Base-by-base conservation (phyloP, 441 rosid genomes). In the Populus trichocarpa region DNA sequence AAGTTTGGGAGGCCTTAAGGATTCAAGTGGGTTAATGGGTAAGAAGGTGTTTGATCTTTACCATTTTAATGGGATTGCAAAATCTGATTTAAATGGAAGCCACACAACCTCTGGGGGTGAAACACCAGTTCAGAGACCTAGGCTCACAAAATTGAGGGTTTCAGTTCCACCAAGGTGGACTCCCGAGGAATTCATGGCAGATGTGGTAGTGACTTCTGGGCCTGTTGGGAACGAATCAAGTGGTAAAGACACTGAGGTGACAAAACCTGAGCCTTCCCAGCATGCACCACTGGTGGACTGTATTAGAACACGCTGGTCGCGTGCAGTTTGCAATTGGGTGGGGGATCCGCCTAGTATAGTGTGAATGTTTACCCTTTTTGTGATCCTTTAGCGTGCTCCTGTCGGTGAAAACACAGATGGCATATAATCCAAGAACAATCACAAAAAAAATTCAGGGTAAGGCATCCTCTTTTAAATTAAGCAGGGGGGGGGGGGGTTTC, bases 81-180 rank as follows among this genome's bases (percentile, higher is more conserved):
- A 96, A 80, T 91, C 99, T 10, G 99, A 92, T 82, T 76, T 92
- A 74, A 94, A 90, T 79, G 91, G 92, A 74, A 81, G 89, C 78
- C 97, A 91, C 71, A 82, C 85, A 25, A 81, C 77, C 77, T 74
- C 79, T 10, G 90, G 89, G 66, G 87, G 89, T 13, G 90, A 84
- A 72, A 86, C 78, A 53, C 96, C 98, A 0, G 78, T 83, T 71
- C 99, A 96, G 77, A 93, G 98, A 83, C 99, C 99, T 38, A 82
- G 99, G 86, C 97, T 96, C 32, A 90, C 97, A 18, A 96, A 90
- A 76, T 82, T 96, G 74, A 90, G 82, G 83, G 99, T 96, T 72
- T 89, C 97, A 42, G 99, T 92, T 77, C 99, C 99, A 42, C 99
- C 99, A 22, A 89, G 95, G 80, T 96, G 99, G 99, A 96, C 96